phyloP scores from a whole-genome alignment of 1,284 basidiomycete genomes.

The Puccinia novopanici region DNA sequence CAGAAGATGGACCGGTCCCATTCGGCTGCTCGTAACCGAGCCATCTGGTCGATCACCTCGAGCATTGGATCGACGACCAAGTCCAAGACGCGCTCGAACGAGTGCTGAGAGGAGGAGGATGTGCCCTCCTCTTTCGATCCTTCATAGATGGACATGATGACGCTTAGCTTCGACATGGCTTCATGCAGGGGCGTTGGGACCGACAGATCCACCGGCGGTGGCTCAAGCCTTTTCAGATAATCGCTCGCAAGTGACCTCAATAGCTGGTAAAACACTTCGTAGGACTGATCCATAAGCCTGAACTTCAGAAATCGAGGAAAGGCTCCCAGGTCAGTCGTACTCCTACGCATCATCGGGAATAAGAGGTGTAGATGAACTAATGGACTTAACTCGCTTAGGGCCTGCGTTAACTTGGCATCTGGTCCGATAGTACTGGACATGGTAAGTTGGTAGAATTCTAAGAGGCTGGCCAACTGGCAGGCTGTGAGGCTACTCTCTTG shows the following conservation, averaged over 20 bases:
- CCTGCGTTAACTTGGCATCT: constrained; percentile 73
- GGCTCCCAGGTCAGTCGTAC: background rate
- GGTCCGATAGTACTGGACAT: constrained; percentile 88
- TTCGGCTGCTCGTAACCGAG: constrained; percentile 6
- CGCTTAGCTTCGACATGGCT: constrained; percentile 76
- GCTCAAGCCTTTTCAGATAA: constrained; percentile 70
- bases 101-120: constrained; percentile 60
- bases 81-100: constrained; percentile 37
- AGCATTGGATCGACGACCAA: constrained; percentile 36
- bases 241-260: constrained; percentile 77
- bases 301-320: constrained; percentile 13
- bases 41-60: constrained; percentile 22
- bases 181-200: constrained; percentile 78
- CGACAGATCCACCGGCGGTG: constrained; percentile 73
- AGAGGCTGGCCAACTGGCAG: constrained; percentile 87
- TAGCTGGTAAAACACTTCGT: constrained; percentile 80
- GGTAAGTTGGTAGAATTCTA: constrained; percentile 89
- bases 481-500: constrained; percentile 89
- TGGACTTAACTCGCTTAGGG: constrained; percentile 74
- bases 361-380: constrained; percentile 20
- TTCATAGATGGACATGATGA: constrained; percentile 85
- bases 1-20: constrained; percentile 46
- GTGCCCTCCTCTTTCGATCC: constrained; percentile 69
- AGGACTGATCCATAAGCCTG: constrained; percentile 77
- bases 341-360: background rate